Evolutionary conservation across 768 basidiomycete species (phyloP).

Genomic region (Tricholoma terreum): DNA sequence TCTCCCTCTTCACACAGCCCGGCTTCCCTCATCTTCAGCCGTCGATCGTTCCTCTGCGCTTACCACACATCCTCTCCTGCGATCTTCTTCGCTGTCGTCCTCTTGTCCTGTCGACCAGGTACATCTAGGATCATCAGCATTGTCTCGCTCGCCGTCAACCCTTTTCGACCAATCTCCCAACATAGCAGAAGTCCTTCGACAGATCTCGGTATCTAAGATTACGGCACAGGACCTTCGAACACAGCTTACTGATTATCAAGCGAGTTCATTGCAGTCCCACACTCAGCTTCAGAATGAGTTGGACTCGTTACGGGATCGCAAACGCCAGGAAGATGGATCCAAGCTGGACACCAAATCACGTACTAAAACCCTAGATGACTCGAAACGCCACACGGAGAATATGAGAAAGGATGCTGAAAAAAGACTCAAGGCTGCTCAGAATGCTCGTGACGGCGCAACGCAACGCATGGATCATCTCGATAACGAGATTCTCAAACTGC

Average conservation of each 20-base stretch:
- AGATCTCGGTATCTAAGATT: conserved; percentile 62
- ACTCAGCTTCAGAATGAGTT: conserved; percentile 69
- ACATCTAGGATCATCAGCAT: conserved; percentile 27
- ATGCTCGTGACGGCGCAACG: conserved; percentile 57
- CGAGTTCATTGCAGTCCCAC: conserved; percentile 55
- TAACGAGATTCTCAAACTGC: conserved; percentile 56
- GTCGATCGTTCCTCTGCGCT: conserved; percentile 29
- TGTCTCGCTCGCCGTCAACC: conserved; percentile 39
- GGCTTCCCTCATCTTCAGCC: conserved; percentile 31
- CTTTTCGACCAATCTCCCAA: conserved; percentile 63
- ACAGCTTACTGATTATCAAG: conserved; percentile 65
- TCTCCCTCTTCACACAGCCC: conserved; percentile 69
- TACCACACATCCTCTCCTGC: conserved; percentile 22
- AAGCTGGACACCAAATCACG: conserved; percentile 78
- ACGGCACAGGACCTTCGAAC: conserved; percentile 65
- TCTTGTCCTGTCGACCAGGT: conserved; percentile 27
- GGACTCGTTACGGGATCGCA: conserved; percentile 65
- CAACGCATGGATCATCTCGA: conserved; percentile 58
- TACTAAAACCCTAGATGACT: conserved; percentile 84
- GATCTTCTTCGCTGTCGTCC: conserved; percentile 24
- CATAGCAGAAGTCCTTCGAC: conserved; percentile 70
- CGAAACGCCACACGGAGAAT: conserved; percentile 78
- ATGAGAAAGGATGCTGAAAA: conserved; percentile 85
- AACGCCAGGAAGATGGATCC: conserved; percentile 79
- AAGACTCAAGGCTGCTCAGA: conserved; percentile 70